These are phyloP conservation scores for Colletotrichum paranaense DNA, from an alignment of 2,329 filamentous ascomycete genomes.

Conservation along the genomic window DNA sequence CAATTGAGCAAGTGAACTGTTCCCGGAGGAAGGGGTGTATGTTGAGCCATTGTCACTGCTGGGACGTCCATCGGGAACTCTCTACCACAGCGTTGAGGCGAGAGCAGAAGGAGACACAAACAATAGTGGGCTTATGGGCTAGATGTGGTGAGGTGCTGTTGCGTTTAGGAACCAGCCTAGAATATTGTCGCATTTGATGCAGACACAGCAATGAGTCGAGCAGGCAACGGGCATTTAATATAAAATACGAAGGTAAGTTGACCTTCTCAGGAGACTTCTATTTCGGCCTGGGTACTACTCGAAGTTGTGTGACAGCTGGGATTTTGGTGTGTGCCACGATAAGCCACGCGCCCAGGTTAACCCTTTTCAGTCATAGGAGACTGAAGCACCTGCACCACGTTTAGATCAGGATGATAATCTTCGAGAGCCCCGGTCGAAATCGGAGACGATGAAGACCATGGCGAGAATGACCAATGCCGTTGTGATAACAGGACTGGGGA, in stretches of 20 bases:
- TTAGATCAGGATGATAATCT: not conserved
- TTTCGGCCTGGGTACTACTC: not conserved
- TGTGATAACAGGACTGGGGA: not conserved
- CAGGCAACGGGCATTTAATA: slow-evolving; percentile 1
- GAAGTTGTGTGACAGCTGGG: not conserved
- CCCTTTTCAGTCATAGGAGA: not conserved
- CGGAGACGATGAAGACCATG: not conserved
- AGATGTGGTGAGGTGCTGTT: not conserved
- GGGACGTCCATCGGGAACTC: not conserved
- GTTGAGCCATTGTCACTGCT: not conserved
- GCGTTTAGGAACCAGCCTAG: slow-evolving; percentile 7
- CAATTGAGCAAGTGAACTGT: slow-evolving; percentile 23
- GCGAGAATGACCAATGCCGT: no score
- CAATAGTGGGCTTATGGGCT: not conserved
- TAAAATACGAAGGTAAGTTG: not conserved
- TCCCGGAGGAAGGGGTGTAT: slow-evolving; percentile 11
- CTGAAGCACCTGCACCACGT: not conserved
- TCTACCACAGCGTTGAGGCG: not conserved
- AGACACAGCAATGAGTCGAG: not conserved
- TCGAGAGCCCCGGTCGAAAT: not conserved
- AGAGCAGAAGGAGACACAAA: no score
- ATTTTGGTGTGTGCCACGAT: not conserved
- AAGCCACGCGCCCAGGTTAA: not conserved
- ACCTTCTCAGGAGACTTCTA: not conserved
- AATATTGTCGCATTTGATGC: not conserved